Base-by-base conservation (phyloP, 805 yeast genomes). In the Brettanomyces nanus region DNA sequence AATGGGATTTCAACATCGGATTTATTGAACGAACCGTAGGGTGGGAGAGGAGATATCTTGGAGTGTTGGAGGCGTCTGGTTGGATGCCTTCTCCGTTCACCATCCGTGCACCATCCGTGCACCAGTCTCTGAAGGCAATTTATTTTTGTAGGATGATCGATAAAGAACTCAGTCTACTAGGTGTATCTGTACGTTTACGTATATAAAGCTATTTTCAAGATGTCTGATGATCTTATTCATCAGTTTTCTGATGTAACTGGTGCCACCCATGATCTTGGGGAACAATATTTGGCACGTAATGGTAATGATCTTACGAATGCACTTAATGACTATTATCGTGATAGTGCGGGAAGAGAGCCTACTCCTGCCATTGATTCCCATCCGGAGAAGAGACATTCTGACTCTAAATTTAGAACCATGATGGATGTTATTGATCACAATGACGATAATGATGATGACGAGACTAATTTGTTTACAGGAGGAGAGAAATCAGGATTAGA, bases 401-500 rank as follows among this genome's bases (percentile, higher is more conserved):
- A 31, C 2, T 39, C 59, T 3, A 44, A 49, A 26, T 47, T 61
- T 31, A 53, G 55, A 37, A 48, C 64, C 9, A 55, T 63, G 44
- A 49, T 63, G 6, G 64, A 61, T 31, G 31, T 61, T 10, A 52
- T 51, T 26, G 52, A 55, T 35, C 58, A 57, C 3, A 59, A 55
- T 15, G 62, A 54, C 7, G 61, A 55, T 13, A 57, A 56, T 25
- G 60, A 56, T 26, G 64, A 62, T 18, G 52, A 57, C 13, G 66
- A 69, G 20, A 46, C 44, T 49, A 69, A 56, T 50, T 61, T 51
- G 57, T 74, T 56, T 46, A 70, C 78, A 3, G 80, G 80, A 11
- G 80, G 80, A 38, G 89, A 82, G 55, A 83, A 84, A 41, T 80
- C 89, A 1, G 92, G 78, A 4, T 63, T 84, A 45, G 83, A 81